Evolutionary conservation across 495 filamentous ascomycete genomes (phyloP), one percentile per base, ranked within the genome.

Genomic region (Tuber melanosporum): DNA sequence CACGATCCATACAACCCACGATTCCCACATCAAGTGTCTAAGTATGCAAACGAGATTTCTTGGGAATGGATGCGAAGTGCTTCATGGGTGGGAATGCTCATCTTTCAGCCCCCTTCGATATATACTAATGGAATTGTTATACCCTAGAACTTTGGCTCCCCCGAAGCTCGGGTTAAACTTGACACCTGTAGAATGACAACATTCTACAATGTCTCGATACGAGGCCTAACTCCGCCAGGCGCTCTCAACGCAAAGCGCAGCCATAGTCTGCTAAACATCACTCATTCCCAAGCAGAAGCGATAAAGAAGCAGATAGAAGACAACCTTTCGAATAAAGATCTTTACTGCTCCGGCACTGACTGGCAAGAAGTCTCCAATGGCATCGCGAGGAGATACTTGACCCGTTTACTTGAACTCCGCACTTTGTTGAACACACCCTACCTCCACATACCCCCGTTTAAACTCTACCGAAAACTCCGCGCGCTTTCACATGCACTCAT

Each of bases 41-140:
- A 52, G 26, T 79, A 72, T 72, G 26, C 75, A 26, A 69, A 71
- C 49, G 75, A 76, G 32, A 62, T 73, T 19, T 70, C 57, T 41
- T 79, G 78, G 78, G 78, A 79, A 72, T 79, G 78, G 78, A 76
- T 74, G 42, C 75, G 75, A 39, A 77, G 75, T 17, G 78, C 75
- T 9, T 74, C 78, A 14, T 79, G 78, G 78, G 57, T 66, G 26
- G 57, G 57, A 17, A 66, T 8, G 32, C 57, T 66, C 57, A 17
- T 17, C 10, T 66, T 66, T 66, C 26, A 66, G 10, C 14, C 49
- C 26, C 3, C 52, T 32, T 66, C 26, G n/a, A 32, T 66, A 32
- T 66, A 32, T 66, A 32, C 57, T 66, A 66, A 66, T 17, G 3
- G 26, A 17, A 6, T 66, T 66, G 3, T 32, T 66, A 66, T 66